phyloP scores from a whole-genome alignment of 768 basidiomycete genomes.

The Termitomyces sp. region DNA sequence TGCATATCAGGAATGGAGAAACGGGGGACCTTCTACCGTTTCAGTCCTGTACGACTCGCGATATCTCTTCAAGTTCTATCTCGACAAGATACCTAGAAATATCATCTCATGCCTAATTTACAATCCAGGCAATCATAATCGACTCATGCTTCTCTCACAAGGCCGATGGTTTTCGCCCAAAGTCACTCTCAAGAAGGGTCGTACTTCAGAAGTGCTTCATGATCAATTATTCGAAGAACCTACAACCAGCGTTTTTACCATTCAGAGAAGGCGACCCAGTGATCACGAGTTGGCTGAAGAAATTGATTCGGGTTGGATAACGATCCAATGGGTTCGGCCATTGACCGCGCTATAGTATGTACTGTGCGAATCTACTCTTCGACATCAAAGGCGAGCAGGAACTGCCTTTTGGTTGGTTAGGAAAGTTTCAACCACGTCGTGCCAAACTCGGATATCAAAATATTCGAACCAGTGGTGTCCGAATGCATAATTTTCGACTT shows the following conservation, averaged over 20 bases:
- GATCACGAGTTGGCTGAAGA: neutral
- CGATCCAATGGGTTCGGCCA: constrained; percentile 33
- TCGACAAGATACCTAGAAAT: constrained; percentile 33
- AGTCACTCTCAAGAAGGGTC: constrained; percentile 26
- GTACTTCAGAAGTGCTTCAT: constrained; percentile 8
- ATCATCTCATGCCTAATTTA: constrained; percentile 24
- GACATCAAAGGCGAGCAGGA: constrained; percentile 4
- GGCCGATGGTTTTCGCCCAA: constrained; percentile 45
- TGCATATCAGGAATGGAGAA: constrained; percentile 11
- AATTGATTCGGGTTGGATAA: constrained; percentile 34
- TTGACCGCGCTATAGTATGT: constrained; percentile 24
- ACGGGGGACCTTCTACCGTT: constrained; percentile 15
- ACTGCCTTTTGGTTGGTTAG: constrained; percentile 9
- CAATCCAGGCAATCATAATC: constrained; percentile 9
- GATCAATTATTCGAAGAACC: constrained; percentile 10
- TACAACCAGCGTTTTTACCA: neutral
- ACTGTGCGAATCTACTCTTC: neutral
- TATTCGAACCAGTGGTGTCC: constrained; percentile 44
- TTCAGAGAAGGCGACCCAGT: neutral
- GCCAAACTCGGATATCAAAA: constrained; percentile 36
- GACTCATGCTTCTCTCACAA: constrained; percentile 29
- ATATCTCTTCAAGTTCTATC: constrained; percentile 47
- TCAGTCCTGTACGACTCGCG: constrained; percentile 61
- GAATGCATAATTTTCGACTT: constrained; percentile 30
- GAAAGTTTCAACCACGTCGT: constrained; percentile 31